Evolutionary conservation across 2,329 filamentous ascomycete species (phyloP).

Genomic region (Knufia fluminis): DNA sequence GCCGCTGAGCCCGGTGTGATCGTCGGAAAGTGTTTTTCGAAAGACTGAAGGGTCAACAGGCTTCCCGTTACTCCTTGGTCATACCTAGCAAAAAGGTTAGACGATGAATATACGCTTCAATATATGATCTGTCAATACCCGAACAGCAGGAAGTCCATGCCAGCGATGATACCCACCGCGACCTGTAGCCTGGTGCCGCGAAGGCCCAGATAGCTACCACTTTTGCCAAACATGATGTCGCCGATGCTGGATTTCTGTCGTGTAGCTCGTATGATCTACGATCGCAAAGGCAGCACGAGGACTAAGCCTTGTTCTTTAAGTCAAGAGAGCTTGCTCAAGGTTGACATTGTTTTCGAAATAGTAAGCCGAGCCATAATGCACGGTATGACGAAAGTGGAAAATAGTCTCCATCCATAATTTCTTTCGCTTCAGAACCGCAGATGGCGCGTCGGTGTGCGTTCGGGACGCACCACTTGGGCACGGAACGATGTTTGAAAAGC

Average conservation of each 20-base stretch:
- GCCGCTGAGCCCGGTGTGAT: slow-evolving; percentile 32
- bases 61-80: slow-evolving; percentile 58
- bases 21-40: slow-evolving; percentile 46
- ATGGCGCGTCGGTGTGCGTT: too few relatives aligned
- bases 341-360: background rate
- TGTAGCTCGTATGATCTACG: background rate
- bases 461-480: background rate
- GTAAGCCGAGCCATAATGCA: background rate
- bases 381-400: slow-evolving; percentile 1
- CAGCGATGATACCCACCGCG: slow-evolving; percentile 62
- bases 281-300: background rate
- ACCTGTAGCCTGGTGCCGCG: slow-evolving; percentile 56
- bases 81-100: too few relatives aligned
- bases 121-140: too few relatives aligned
- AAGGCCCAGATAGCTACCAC: slow-evolving; percentile 50
- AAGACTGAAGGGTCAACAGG: slow-evolving; percentile 59
- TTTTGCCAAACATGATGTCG: slow-evolving; percentile 8
- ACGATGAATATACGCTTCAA: too few relatives aligned
- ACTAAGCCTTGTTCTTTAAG: background rate
- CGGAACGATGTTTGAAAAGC: background rate
- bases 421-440: background rate
- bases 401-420: background rate
- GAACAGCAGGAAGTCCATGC: slow-evolving; percentile 20
- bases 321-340: background rate
- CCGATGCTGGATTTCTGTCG: too few relatives aligned